Evolutionary conservation across 768 basidiomycete species (phyloP), one percentile per base, ranked within the genome.

Genomic region (Auricularia cornea): DNA sequence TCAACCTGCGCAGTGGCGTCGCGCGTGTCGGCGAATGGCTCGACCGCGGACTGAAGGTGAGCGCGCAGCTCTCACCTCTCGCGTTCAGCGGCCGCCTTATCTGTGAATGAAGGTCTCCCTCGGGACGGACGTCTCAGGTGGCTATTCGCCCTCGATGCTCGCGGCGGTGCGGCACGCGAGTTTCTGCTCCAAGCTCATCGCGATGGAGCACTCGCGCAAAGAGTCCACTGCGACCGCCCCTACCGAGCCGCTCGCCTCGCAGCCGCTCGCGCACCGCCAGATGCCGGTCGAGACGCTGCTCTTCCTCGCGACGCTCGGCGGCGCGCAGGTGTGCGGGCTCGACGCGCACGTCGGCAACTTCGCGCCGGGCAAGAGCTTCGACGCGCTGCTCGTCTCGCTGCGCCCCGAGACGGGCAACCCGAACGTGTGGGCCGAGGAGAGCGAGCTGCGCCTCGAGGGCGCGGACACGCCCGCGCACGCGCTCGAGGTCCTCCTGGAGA

Each of bases 41-140:
- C 14, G 94, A 98, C 73, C 76, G 74, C 56, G 94, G 91, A 2
- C 83, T 98, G 72, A 97, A 97, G 81, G 94, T 90, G 62, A 31
- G 31, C 40, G 33, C 26, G 5, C 3, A n/a, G 38, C 40, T 56
- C 16, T 41, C 18, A 40, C 23, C n/a, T 60, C n/a, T 18, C 14
- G 10, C 26, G 30, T 54, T 38, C n/a, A n/a, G n/a, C n/a, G n/a
- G n/a, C n/a, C n/a, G n/a, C n/a, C n/a, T n/a, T n/a, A n/a, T n/a
- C n/a, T n/a, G n/a, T n/a, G n/a, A n/a, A n/a, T n/a, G n/a, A 65
- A 94, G 93, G 91, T 98, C 65, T 93, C 94, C 20, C 78, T 98
- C n/a, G 96, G 96, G 2, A 95, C 95, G 60, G 94, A 96, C 71
- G 87, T 90, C 61, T 89, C 92, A 1, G 96, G 96, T 12, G 95